Conservation (phyloP, 768 basidiomycete species). For the Infundibulicybe gibba region DNA sequence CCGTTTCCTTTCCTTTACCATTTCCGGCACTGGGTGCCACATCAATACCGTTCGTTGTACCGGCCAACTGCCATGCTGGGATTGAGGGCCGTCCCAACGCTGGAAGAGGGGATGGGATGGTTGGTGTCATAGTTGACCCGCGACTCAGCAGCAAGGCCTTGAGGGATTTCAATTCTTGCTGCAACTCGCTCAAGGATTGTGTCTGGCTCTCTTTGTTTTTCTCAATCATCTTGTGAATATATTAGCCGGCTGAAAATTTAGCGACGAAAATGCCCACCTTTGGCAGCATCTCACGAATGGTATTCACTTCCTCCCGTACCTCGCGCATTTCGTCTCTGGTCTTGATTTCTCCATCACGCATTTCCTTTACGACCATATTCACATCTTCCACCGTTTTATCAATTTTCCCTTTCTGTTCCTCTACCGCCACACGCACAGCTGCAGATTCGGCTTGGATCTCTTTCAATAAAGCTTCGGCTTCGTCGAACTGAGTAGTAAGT, state of each 20-base stretch:
- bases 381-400: constrained; percentile 73
- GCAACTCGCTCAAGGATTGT: constrained; percentile 80
- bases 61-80: constrained; percentile 87
- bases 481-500: constrained; percentile 86
- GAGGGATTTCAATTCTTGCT: constrained; percentile 91
- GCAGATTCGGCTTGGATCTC: constrained; percentile 79
- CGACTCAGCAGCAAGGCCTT: constrained; percentile 85
- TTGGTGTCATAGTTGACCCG: constrained; percentile 46
- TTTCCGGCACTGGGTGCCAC: constrained; percentile 13
- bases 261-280: constrained; percentile 50
- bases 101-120: constrained; percentile 49
- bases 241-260: constrained; percentile 2
- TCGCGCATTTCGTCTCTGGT: constrained; percentile 88
- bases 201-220: constrained; percentile 86
- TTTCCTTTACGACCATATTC: constrained; percentile 64
- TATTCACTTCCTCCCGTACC: constrained; percentile 87
- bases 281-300: constrained; percentile 88
- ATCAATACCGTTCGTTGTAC: constrained; percentile 10
- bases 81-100: constrained; percentile 66
- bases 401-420: constrained; percentile 72
- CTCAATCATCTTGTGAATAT: constrained; percentile 78
- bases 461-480: constrained; percentile 74
- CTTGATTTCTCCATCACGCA: constrained; percentile 74
- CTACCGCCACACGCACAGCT: constrained; percentile 67
- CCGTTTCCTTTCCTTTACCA: too few species aligned